These are phyloP conservation scores for Ceratorhiza oryzae-sativae DNA, from an alignment of 1,284 basidiomycete species.

Conservation along the genomic window DNA sequence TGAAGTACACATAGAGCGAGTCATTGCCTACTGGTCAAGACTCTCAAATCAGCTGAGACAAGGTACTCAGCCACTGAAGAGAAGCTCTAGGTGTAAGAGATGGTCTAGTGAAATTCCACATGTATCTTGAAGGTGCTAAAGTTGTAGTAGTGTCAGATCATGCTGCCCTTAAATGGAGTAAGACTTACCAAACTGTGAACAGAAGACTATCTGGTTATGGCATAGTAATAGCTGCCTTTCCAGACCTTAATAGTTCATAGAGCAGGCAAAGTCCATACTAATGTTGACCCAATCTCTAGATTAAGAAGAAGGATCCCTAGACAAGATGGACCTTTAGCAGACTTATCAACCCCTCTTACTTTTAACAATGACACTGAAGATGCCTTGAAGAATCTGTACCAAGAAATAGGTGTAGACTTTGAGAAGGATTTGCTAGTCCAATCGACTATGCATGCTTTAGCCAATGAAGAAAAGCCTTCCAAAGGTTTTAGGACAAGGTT, in stretches of 20 bases:
- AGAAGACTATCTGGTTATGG: conserved; percentile 49
- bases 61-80: conserved; percentile 53
- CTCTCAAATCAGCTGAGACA: conserved; percentile 48
- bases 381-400: background rate
- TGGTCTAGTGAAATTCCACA: conserved; percentile 51
- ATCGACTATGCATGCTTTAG: background rate
- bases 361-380: background rate
- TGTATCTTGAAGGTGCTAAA: conserved; percentile 50
- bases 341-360: background rate
- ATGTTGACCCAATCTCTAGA: conserved; percentile 52
- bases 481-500: no score
- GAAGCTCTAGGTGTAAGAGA: conserved; percentile 53
- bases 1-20: conserved; percentile 50
- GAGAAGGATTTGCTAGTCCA: background rate
- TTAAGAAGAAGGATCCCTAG: conserved; percentile 42
- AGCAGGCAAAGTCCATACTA: conserved; percentile 52
- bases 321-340: conserved; percentile 40
- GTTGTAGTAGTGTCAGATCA: conserved; percentile 51
- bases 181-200: conserved; percentile 51
- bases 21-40: conserved; percentile 52
- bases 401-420: background rate
- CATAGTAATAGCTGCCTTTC: conserved; percentile 50
- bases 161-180: conserved; percentile 51
- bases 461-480: background rate
- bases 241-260: conserved; percentile 51